Evolutionary conservation across 2,329 filamentous ascomycete genomes (phyloP), one percentile per base, ranked within the genome.

Genomic region (Diaporthe amygdali): DNA sequence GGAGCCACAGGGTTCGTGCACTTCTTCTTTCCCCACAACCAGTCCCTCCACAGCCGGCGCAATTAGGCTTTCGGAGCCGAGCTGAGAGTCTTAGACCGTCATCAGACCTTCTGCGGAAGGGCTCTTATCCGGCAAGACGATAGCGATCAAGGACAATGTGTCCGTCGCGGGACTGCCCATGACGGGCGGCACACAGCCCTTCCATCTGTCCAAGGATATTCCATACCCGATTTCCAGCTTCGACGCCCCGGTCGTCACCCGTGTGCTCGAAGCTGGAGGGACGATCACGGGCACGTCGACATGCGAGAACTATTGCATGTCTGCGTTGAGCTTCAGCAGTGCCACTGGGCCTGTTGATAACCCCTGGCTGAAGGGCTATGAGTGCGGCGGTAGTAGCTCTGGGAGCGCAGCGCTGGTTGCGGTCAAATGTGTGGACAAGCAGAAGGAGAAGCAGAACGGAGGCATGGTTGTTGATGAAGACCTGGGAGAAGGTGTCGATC

Each of bases 341-440:
- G 73, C 70, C 44, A 73, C 67, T 4, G 74, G 73, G 2, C 74
- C 74, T 9, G 74, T 75, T 3, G 72, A 75, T 34, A 73, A 75
- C 30, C 74, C 73, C 14, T 72, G 71, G 67, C 64, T 71, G 27
- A 67, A 71, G 34, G 73, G 73, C 12, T 72, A 75, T 34, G 64
- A 66, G 20, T 52, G 67, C 22, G 74, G 74, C 7, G 73, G 74
- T 6, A 75, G 74, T 39, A 82, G 81, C 34, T 82, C 81, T 41
- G 80, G 81, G 4, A 77, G 78, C 9, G 79, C 79, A 2, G 77
- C 76, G 15, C 77, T 82, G 2, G 74, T 80, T 9, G 75, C 75
- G 8, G 73, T 81, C 34, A 72, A 71, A 15, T 34, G 17, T 6
- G 63, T 72, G 1, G 49, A 34, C 72, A 74, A n/a, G 66, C 72